Conservation (phyloP, 495 filamentous ascomycete genomes). For the Penicillium psychrofluorescens region DNA sequence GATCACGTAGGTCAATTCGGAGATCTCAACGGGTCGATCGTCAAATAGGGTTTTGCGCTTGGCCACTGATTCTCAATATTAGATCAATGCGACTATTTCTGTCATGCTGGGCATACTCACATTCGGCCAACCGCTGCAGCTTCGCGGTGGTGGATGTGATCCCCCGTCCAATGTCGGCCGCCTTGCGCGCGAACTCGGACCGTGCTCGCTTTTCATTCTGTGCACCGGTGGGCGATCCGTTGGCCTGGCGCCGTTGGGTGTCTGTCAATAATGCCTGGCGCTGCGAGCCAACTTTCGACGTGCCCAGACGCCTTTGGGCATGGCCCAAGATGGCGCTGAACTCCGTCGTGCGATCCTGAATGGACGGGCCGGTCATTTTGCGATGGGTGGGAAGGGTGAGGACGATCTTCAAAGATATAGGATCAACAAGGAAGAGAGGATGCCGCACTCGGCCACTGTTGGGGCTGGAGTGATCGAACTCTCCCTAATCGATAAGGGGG, state of each 20-base stretch:
- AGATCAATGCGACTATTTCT: conserved; percentile 1
- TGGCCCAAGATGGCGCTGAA: conserved; percentile 84
- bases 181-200: conserved; percentile 83
- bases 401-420: conserved; percentile 2
- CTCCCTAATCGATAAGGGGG: conserved; percentile 18
- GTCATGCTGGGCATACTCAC: conserved; percentile 35
- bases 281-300: conserved; percentile 66
- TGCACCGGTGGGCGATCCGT: conserved; percentile 48
- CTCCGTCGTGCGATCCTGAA: conserved; percentile 94
- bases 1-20: conserved; percentile 91
- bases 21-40: conserved; percentile 92
- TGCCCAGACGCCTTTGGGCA: conserved; percentile 64
- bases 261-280: conserved; percentile 73
- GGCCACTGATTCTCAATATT: conserved; percentile 52
- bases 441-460: background rate
- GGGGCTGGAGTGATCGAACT: background rate
- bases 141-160: conserved; percentile 92
- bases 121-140: conserved; percentile 81
- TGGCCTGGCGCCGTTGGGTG: conserved; percentile 61
- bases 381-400: background rate
- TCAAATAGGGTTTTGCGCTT: conserved; percentile 97
- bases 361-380: conserved; percentile 58
- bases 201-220: conserved; percentile 38
- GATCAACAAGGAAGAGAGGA: background rate
- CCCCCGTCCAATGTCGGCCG: conserved; percentile 82